Evolutionary conservation across 148 eudicot genomes (phyloP).

Genomic region (Silene latifolia): DNA sequence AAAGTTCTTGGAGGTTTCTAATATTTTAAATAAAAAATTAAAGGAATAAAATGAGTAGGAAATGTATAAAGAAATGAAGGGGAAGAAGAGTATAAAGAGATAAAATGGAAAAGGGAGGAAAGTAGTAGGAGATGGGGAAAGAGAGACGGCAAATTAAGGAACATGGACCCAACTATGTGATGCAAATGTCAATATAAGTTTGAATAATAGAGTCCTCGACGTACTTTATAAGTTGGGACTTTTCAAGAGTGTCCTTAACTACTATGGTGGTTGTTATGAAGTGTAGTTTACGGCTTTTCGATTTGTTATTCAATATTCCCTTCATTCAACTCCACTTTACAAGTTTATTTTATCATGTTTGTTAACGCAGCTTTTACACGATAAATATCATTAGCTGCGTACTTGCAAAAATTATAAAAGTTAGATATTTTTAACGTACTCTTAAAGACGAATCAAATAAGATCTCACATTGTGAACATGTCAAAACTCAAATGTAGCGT

Average conservation of each 20-base stretch:
- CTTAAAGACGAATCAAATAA: no score
- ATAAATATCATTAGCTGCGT: no score
- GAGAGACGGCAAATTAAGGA: not conserved
- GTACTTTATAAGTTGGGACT: not conserved
- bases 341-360: no score
- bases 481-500: no score
- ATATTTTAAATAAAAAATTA: not conserved
- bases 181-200: not conserved
- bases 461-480: no score
- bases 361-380: no score
- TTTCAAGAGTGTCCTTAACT: not conserved
- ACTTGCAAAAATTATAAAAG: no score
- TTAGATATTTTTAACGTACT: no score
- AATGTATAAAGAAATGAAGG: not conserved
- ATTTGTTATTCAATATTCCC: no score
- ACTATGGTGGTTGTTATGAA: no score
- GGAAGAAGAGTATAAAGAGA: not conserved
- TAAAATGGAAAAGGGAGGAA: not conserved
- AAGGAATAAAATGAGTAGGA: not conserved
- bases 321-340: no score
- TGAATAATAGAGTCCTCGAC: not conserved
- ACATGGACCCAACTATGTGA: not conserved
- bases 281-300: no score
- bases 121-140: not conserved
- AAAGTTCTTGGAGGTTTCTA: constrained; percentile 15